A percentile compares a stretch with the other conserved stretches of the same genome.
phyloP scores from a whole-genome alignment of 352 stramenopile species.

The Pythium utonaiense region DNA sequence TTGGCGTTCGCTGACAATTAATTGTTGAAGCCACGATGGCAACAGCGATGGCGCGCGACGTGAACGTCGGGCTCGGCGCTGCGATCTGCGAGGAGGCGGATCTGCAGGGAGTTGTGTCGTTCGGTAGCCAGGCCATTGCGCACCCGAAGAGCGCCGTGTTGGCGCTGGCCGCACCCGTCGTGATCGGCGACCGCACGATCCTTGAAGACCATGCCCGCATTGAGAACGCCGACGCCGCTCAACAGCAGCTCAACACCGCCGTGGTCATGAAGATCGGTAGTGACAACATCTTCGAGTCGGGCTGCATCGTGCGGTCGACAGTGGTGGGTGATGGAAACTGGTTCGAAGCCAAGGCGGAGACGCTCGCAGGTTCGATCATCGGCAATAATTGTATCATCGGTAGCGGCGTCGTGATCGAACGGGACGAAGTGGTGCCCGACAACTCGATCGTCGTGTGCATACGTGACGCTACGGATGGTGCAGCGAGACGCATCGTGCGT shows the following conservation, averaged over 20 bases:
- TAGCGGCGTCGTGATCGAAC: slow-evolving; percentile 68
- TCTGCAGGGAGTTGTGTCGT: slow-evolving; percentile 24
- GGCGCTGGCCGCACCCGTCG: slow-evolving; percentile 36
- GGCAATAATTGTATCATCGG: slow-evolving; percentile 81
- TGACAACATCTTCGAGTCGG: slow-evolving; percentile 79
- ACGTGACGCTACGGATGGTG: slow-evolving; percentile 23
- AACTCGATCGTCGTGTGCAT: slow-evolving; percentile 73
- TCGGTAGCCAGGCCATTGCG: slow-evolving; percentile 29
- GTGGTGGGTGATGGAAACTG: slow-evolving; percentile 64
- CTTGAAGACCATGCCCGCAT: slow-evolving; percentile 44
- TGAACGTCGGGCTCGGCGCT: slow-evolving; percentile 23
- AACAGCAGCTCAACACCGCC: slow-evolving; percentile 15
- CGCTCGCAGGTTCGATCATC: slow-evolving; percentile 52
- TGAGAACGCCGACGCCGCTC: slow-evolving; percentile 27
- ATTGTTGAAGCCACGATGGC: neutral
- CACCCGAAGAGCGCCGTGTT: slow-evolving; percentile 24
- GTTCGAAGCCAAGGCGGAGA: slow-evolving; percentile 70
- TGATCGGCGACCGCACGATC: slow-evolving; percentile 76
- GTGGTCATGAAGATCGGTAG: slow-evolving; percentile 50
- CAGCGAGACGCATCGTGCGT: slow-evolving; percentile 39
- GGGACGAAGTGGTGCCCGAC: slow-evolving; percentile 58
- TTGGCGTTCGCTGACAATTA: neutral
- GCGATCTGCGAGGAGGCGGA: slow-evolving; percentile 36
- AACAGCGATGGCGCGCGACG: slow-evolving; percentile 8
- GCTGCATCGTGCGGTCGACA: slow-evolving; percentile 54